Percentiles rank a stretch among this genome's conserved stretches.
Evolutionary conservation across 805 yeast genomes (phyloP).

Genomic region (Sugiyamaella smithiae): DNA sequence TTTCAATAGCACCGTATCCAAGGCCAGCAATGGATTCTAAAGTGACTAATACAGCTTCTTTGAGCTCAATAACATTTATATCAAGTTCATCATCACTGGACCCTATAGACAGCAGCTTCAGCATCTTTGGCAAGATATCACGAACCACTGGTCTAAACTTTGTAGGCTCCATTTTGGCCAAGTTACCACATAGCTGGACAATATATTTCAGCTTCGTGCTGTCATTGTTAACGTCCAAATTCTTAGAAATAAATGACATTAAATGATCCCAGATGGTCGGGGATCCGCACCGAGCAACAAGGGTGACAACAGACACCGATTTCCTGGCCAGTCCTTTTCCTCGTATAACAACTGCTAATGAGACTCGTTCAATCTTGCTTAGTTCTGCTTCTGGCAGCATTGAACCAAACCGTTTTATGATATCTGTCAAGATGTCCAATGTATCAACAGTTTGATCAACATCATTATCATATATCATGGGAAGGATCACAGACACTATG

Average conservation of each 20-base stretch:
- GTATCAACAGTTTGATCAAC: slow-evolving; percentile 45
- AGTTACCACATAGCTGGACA: slow-evolving; percentile 25
- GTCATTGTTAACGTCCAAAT: slow-evolving; percentile 17
- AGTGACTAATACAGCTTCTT: slow-evolving; percentile 49
- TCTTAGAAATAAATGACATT: slow-evolving; percentile 17
- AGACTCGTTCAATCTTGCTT: slow-evolving; percentile 25
- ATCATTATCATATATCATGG: slow-evolving; percentile 19
- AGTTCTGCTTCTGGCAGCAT: slow-evolving; percentile 40
- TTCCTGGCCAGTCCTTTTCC: slow-evolving; percentile 49
- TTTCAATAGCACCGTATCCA: slow-evolving; percentile 35
- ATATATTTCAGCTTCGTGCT: slow-evolving; percentile 4
- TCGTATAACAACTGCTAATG: slow-evolving; percentile 37
- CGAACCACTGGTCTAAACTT: slow-evolving; percentile 14
- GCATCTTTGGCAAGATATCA: slow-evolving; percentile 19
- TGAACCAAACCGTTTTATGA: slow-evolving; percentile 49
- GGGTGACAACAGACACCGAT: slow-evolving; percentile 48
- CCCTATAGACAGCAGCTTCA: slow-evolving; percentile 28
- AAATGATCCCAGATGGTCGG: slow-evolving; percentile 28
- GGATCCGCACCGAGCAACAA: slow-evolving; percentile 35
- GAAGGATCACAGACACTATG: slow-evolving; percentile 29
- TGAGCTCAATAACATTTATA: slow-evolving; percentile 43
- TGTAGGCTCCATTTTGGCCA: slow-evolving; percentile 28
- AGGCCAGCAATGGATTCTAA: slow-evolving; percentile 43
- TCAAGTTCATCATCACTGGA: slow-evolving; percentile 38
- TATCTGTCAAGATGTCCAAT: slow-evolving; percentile 58